These are phyloP conservation scores for Aspergillus quadrilineatus DNA, from an alignment of 2,329 filamentous ascomycete species.

Conservation along the genomic window DNA sequence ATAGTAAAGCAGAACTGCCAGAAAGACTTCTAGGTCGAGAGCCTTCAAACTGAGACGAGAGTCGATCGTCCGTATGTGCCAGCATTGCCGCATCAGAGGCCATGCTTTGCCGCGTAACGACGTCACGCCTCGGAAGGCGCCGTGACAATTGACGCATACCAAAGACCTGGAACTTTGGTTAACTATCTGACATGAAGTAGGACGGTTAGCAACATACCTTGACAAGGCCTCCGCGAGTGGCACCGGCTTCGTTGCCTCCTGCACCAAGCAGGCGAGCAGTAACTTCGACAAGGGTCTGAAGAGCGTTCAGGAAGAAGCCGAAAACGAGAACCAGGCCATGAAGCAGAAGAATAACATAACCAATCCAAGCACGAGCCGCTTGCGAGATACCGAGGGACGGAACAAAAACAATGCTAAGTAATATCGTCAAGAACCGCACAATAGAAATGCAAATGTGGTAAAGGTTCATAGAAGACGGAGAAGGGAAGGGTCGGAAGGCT, in stretches of 20 bases:
- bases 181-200: background rate
- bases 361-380: conserved; percentile 86
- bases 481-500: conserved; percentile 85
- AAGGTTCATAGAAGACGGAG: conserved; percentile 93
- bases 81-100: conserved; percentile 81
- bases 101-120: conserved; percentile 73
- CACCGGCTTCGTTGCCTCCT: conserved; percentile 69
- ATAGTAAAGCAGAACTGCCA: conserved; percentile 61
- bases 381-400: conserved; percentile 77
- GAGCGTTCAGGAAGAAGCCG: conserved; percentile 87
- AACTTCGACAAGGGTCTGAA: conserved; percentile 89
- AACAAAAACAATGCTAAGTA: conserved; percentile 79
- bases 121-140: conserved; percentile 63
- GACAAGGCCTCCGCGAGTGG: conserved; percentile 75
- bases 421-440: conserved; percentile 71
- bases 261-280: conserved; percentile 77
- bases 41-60: conserved; percentile 55
- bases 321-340: conserved; percentile 84
- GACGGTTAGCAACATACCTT: conserved; percentile 52
- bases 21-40: conserved; percentile 60
- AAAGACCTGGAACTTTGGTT: conserved; percentile 58
- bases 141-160: conserved; percentile 85
- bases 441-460: conserved; percentile 84
- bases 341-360: conserved; percentile 83
- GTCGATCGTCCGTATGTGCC: conserved; percentile 64